Evolutionary conservation across 208 protist species (phyloP), one percentile per base, ranked within the genome.

Genomic region (Acanthamoeba lenticulata): DNA sequence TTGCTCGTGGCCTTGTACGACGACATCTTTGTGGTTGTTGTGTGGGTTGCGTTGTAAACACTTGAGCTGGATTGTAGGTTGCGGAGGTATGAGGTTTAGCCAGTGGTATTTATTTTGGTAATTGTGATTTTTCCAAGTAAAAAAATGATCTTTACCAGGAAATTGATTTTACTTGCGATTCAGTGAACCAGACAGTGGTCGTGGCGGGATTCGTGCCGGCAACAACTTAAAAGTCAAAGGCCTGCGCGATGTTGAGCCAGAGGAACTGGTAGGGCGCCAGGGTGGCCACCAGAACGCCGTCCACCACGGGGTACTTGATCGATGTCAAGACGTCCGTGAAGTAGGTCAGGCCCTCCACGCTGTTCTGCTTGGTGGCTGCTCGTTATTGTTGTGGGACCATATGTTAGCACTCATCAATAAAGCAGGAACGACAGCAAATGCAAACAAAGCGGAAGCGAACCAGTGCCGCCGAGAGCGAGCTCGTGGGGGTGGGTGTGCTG

Each of bases 261-360:
- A 92, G 57, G 93, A 94, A 94, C 44, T 90, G 85, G 77, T 90
- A 94, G n/a, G 93, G 93, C 49, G 47, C 79, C 4, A 94, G 93
- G 36, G 24, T 44, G 15, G 67, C 79, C 29, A 62, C 40, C 15
- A 94, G 38, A 9, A 44, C 60, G 65, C 67, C 83, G 1, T 88
- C 34, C 17, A 65, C 36, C 34, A 94, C 47, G 15, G 34, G 38
- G 32, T 94, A 94, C 36, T 94, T 52, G 77, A 89, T 94, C 24
- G 77, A 85, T 57, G 92, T 94, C 36, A 94, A 34, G 36, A 94
- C 44, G 38, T 94, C 92, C 69, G 38, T 45, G 24, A 67, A 85
- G 38, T 88, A 85, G 17, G 45, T 45, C 17, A 49, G 40, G 36
- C n/a, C 19, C 55, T 85, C 92, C 21, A 47, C n/a, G 21, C 29